Base-by-base conservation (phyloP, 306 rosid species). In the Quercus variabilis region DNA sequence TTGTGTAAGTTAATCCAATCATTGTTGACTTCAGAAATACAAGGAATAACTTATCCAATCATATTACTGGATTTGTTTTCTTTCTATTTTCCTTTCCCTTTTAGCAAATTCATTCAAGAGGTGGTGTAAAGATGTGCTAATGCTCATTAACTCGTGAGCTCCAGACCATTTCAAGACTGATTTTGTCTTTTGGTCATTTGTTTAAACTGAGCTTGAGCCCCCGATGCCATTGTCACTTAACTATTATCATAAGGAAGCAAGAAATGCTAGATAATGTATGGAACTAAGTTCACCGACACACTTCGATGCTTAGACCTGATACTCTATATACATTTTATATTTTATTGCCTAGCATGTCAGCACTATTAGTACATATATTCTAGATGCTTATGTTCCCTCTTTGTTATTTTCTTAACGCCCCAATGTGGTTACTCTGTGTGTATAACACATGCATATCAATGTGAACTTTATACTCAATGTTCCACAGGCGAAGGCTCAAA, bases 401-500 rank as follows among this genome's bases (percentile, higher is more conserved):
- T 13, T 62, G 10, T 49, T 12, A 3, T 49, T 12, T 49, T 12
- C 54, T 12, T 49, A 12, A 49, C 3, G 1, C 12, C 46, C 1
- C 46, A 41, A 8, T 41, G 54, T 63, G 57, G 18, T 58, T 38
- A 55, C 30, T 28, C 17, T 60, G 1, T 74, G 18, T 13, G 25
- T n/a, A 68, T 38, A 31, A 63, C 30, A 73, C 28, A 30, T n/a
- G 63, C 62, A 28, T 38, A 46, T 79, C 3, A 4, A 35, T 8
- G 54, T 19, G 20, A 59, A 74, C 60, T 74, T 81, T 76, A 49
- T 74, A 17, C 57, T 74, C 57, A 74, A 12, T 85, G 46, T 71
- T 78, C 62, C 74, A 51, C 85, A 85, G 92, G 86, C 52, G 71
- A 46, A 71, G 79, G 87, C 62, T 81, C 92, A 6, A 90, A 86